These are phyloP conservation scores for Strobilomyces echinocephalus DNA, from an alignment of 768 basidiomycete species.

Conservation along the genomic window DNA sequence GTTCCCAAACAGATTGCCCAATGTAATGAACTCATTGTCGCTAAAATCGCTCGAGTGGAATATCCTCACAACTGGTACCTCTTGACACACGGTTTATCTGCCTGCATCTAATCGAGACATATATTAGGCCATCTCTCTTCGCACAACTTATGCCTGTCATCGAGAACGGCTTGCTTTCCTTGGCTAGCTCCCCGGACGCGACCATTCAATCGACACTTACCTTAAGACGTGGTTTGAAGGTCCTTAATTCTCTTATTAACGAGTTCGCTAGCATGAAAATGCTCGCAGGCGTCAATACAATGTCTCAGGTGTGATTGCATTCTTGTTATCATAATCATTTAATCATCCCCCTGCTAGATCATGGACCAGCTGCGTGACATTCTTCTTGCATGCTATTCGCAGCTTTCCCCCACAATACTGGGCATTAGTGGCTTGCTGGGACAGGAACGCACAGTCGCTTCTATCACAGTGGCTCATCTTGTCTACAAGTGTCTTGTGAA, in stretches of 20 bases:
- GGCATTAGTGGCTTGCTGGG: slow-evolving; percentile 32
- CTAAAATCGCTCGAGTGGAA: slow-evolving; percentile 75
- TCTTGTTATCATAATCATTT: not conserved
- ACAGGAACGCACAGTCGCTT: slow-evolving; percentile 38
- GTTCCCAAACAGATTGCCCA: slow-evolving; percentile 51
- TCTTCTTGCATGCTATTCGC: slow-evolving; percentile 61
- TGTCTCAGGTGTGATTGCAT: slow-evolving; percentile 47
- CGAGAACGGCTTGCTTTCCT: slow-evolving; percentile 46
- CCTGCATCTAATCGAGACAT: not conserved
- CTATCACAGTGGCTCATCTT: slow-evolving; percentile 57
- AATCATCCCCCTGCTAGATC: slow-evolving; percentile 14
- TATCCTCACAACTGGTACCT: slow-evolving; percentile 69
- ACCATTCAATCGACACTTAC: slow-evolving; percentile 44
- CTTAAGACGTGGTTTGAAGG: slow-evolving; percentile 56
- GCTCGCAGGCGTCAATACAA: slow-evolving; percentile 59
- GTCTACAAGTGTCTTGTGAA: slow-evolving; percentile 73
- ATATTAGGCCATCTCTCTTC: slow-evolving; percentile 24
- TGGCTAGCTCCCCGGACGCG: slow-evolving; percentile 39
- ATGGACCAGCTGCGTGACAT: slow-evolving; percentile 40
- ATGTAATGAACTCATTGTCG: slow-evolving; percentile 69
- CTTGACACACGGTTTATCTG: not conserved
- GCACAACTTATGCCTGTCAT: slow-evolving; percentile 49
- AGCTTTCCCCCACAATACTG: slow-evolving; percentile 36
- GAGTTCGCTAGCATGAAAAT: slow-evolving; percentile 71
- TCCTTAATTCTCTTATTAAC: slow-evolving; percentile 63